Conservation (phyloP, 2,329 filamentous ascomycete genomes). For the Trichoderma gracile region DNA sequence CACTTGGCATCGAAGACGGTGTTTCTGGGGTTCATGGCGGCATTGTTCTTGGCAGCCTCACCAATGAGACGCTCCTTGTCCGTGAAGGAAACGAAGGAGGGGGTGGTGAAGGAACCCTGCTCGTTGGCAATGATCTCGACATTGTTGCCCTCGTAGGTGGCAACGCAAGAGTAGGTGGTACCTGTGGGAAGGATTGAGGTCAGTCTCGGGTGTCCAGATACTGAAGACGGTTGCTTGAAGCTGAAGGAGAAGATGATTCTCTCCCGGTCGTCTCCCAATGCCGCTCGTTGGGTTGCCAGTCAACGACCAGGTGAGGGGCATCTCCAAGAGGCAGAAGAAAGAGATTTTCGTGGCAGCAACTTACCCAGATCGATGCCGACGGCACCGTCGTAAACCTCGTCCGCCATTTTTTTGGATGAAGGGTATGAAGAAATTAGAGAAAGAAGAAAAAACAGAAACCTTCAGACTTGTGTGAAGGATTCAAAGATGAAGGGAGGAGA, state of each 20-base stretch:
- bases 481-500: conserved; percentile 31
- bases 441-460: conserved; percentile 7
- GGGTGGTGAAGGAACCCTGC: conserved; percentile 98
- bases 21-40: conserved; percentile 97
- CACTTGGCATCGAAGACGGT: conserved; percentile 99
- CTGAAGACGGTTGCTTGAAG: not conserved
- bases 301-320: conserved; percentile 8
- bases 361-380: conserved; percentile 99
- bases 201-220: conserved; percentile 1
- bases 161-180: conserved; percentile 99
- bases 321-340: conserved; percentile 12
- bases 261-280: not conserved
- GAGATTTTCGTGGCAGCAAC: conserved; percentile 37
- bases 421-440: conserved; percentile 3
- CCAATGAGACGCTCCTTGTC: conserved; percentile 98
- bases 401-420: conserved; percentile 68
- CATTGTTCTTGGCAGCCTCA: conserved; percentile 99
- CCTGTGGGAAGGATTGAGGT: conserved; percentile 53
- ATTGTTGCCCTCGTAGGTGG: conserved; percentile 98
- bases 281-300: not conserved
- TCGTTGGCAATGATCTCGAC: conserved; percentile 99
- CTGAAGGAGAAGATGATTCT: not conserved
- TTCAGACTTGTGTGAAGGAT: conserved; percentile 31
- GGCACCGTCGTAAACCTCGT: conserved; percentile 99
- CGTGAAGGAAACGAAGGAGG: conserved; percentile 98